Evolutionary conservation across 345 rosid genomes (phyloP).

Genomic region (Barbarea vulgaris): DNA sequence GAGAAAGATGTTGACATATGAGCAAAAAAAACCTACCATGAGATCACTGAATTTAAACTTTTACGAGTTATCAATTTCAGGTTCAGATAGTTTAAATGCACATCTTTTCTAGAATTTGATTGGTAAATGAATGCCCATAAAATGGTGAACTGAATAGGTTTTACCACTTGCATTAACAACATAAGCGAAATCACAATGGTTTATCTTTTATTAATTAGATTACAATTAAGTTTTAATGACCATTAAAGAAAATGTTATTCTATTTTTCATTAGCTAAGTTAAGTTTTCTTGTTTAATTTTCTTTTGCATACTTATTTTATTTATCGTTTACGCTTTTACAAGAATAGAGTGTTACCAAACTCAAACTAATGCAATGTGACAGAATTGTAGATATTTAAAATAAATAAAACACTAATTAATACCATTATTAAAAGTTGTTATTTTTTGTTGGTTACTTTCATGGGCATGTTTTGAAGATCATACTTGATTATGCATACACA

Average conservation of each 20-base stretch:
- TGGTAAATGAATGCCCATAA: too few species aligned
- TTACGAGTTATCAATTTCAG: too few species aligned
- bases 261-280: neutral
- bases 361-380: neutral
- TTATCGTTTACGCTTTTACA: neutral
- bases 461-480: constrained; percentile 8
- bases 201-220: too few species aligned
- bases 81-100: too few species aligned
- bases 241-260: neutral
- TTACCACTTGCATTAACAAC: too few species aligned
- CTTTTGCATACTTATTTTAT: neutral
- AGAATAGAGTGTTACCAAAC: neutral
- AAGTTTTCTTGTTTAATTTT: neutral
- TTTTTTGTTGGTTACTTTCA: neutral
- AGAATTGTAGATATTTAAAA: neutral
- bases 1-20: too few species aligned
- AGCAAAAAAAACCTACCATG: too few species aligned
- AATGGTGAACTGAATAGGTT: too few species aligned
- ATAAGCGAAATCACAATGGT: too few species aligned
- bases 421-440: neutral
- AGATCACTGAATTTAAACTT: too few species aligned
- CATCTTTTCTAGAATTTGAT: too few species aligned
- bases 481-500: neutral
- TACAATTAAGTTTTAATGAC: neutral
- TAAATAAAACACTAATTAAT: too few species aligned